A percentile compares a stretch with the other conserved stretches of the same genome.
Evolutionary conservation across 176 grass and related monocot genomes (phyloP).

Genomic region (Avena eriantha): DNA sequence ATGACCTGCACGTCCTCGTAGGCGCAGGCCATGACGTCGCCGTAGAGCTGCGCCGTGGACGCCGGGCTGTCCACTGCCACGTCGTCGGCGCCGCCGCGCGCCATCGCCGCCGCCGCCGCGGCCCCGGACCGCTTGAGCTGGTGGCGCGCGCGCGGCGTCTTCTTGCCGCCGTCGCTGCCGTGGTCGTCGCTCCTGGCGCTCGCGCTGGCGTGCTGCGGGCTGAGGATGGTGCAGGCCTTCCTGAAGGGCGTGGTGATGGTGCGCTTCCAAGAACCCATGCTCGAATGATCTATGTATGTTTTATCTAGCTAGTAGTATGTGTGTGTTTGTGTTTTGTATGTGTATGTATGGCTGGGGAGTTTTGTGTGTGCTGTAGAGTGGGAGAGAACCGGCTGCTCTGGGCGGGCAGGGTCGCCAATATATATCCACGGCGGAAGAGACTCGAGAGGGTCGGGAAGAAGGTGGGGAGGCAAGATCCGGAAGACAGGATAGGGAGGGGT

Average conservation of each 20-base stretch:
- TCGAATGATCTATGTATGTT: not conserved
- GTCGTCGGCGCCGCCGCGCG: not conserved
- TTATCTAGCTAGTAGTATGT: not conserved
- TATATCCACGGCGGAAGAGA: not conserved
- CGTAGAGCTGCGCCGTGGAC: constrained; percentile 59
- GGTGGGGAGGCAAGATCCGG: constrained; percentile 65
- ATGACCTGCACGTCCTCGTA: constrained; percentile 77
- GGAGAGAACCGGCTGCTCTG: constrained; percentile 22
- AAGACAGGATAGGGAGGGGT: constrained; percentile 51
- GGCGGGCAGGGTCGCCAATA: not conserved
- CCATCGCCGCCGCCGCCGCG: not conserved
- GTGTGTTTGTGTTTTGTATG: not conserved
- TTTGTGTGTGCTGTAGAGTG: constrained; percentile 16
- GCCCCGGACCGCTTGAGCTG: not conserved
- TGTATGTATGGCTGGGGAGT: not conserved
- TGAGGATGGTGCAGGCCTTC: constrained; percentile 60
- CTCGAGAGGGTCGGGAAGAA: not conserved
- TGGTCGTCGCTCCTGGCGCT: constrained; percentile 13
- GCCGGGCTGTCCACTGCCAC: not conserved
- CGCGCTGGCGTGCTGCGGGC: not conserved
- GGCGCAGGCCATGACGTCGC: constrained; percentile 72
- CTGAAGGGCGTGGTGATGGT: constrained; percentile 63
- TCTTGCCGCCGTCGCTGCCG: constrained; percentile 46
- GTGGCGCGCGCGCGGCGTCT: constrained; percentile 29
- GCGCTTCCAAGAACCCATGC: constrained; percentile 71